phyloP scores from a whole-genome alignment of 495 filamentous ascomycete genomes.

The Aspergillus bertholletiae region DNA sequence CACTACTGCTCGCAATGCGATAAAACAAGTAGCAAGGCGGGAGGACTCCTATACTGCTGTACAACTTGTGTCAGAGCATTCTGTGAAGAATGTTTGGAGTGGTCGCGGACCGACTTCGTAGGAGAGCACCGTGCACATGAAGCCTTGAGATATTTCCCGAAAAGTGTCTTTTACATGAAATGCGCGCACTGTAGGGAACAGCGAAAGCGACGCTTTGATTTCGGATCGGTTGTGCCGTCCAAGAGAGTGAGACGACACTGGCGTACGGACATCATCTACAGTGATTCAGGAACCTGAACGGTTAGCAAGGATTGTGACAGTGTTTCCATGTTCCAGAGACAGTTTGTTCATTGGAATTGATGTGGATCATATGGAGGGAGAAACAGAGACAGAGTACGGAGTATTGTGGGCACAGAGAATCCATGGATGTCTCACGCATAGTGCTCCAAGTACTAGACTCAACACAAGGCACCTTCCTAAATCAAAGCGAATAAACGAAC shows the following conservation, averaged over 20 bases:
- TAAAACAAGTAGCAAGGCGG: slow-evolving; percentile 52
- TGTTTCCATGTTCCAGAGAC: too few relatives aligned
- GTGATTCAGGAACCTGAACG: not conserved
- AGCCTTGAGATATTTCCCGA: slow-evolving; percentile 38
- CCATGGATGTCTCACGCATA: not conserved
- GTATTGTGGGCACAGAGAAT: too few relatives aligned
- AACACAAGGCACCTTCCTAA: not conserved
- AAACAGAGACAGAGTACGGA: too few relatives aligned
- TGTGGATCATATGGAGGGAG: not conserved
- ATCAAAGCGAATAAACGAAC: not conserved
- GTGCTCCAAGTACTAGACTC: not conserved
- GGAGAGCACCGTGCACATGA: slow-evolving; percentile 50
- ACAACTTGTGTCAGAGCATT: slow-evolving; percentile 53
- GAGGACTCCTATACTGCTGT: slow-evolving; percentile 59
- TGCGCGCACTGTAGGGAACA: slow-evolving; percentile 6
- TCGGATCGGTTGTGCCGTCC: not conserved
- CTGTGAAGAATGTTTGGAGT: slow-evolving; percentile 63
- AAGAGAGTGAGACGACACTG: not conserved
- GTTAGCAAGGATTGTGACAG: not conserved
- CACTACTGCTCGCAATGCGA: slow-evolving; percentile 55
- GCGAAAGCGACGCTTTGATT: not conserved
- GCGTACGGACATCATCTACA: not conserved
- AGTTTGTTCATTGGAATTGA: too few relatives aligned
- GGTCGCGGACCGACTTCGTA: slow-evolving; percentile 46
- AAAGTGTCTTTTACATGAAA: slow-evolving; percentile 9